These are phyloP conservation scores for Zizania palustris DNA, from an alignment of 202 grass and related monocot species.

Conservation along the genomic window DNA sequence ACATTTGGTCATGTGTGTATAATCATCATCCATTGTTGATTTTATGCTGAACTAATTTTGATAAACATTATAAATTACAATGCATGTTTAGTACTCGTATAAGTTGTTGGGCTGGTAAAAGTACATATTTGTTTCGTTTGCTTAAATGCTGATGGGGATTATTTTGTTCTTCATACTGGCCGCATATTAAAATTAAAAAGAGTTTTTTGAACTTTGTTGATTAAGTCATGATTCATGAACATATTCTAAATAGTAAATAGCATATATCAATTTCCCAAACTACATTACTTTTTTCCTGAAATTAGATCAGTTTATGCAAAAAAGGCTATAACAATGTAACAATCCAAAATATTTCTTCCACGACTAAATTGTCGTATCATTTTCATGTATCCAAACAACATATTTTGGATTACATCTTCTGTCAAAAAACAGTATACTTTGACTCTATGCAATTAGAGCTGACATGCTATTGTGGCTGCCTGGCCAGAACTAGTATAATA, in stretches of 20 bases:
- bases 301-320: background rate
- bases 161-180: background rate
- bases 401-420: background rate
- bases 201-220: background rate
- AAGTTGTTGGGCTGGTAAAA: background rate
- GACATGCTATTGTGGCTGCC: too few species aligned
- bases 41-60: constrained; percentile 1
- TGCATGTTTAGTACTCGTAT: background rate
- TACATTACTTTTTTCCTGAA: background rate
- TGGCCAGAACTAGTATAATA: background rate
- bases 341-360: background rate
- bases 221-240: background rate
- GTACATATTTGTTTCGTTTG: background rate
- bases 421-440: background rate
- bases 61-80: too few species aligned
- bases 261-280: background rate
- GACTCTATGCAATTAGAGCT: too few species aligned
- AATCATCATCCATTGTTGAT: constrained; percentile 14
- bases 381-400: background rate
- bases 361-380: background rate
- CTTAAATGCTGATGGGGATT: constrained; percentile 6
- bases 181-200: background rate
- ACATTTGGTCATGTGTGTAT: constrained; percentile 96
- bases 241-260: background rate
- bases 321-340: background rate